Evolutionary conservation across 805 yeast genomes (phyloP).

Genomic region (Pichia deserticola): DNA sequence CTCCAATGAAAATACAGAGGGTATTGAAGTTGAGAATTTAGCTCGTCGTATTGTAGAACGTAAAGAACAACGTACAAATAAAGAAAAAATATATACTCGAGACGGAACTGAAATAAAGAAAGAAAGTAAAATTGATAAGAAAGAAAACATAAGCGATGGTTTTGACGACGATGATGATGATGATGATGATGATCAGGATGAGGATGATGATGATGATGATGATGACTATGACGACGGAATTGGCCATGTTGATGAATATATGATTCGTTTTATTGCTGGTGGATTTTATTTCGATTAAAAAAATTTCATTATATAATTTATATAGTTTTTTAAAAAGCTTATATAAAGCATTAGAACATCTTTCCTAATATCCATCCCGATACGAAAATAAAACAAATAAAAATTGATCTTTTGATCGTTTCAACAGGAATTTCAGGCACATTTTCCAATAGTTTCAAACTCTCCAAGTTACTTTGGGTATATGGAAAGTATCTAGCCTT

Average conservation of each 20-base stretch:
- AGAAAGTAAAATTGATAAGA: conserved; percentile 17
- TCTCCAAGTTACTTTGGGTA: conserved; percentile 24
- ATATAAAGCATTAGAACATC: not conserved
- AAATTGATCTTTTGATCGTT: not conserved
- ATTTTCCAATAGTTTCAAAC: conserved; percentile 4
- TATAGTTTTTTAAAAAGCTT: too few relatives aligned
- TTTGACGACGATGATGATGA: conserved; percentile 17
- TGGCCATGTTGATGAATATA: conserved; percentile 91
- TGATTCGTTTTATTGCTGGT: conserved; percentile 83
- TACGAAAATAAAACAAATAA: not conserved
- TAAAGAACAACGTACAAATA: conserved; percentile 9
- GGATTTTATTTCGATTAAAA: conserved; percentile 52
- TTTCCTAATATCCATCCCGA: conserved; percentile 11
- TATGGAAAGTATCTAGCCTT: conserved; percentile 62
- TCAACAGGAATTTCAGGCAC: conserved; percentile 13
- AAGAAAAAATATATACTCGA: not conserved
- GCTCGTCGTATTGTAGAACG: conserved; percentile 15
- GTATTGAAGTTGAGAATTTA: conserved; percentile 15
- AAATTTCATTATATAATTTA: too few relatives aligned
- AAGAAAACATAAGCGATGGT: conserved; percentile 5
- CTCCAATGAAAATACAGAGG: conserved; percentile 22
- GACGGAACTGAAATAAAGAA: not conserved
- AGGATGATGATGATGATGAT: conserved; percentile 16
- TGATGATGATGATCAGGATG: conserved; percentile 9
- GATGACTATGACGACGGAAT: conserved; percentile 55